Conservation (phyloP, 305 asterid species). For the Fraxinus paxiana region DNA sequence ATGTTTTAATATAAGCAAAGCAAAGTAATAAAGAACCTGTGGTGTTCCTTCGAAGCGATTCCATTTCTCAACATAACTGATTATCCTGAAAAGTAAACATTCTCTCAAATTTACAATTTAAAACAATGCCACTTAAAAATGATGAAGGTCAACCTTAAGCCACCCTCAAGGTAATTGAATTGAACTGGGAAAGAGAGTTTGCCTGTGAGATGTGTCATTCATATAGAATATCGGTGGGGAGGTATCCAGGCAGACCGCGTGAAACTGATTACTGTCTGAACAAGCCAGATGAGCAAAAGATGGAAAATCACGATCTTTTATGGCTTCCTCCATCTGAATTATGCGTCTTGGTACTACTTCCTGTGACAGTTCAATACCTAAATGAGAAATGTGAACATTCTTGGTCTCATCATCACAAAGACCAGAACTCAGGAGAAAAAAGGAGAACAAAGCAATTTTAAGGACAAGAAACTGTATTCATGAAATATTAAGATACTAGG, state of each 20-base stretch:
- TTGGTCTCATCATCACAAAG: neutral
- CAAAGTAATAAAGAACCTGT: slow-evolving; percentile 48
- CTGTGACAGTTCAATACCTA: slow-evolving; percentile 32
- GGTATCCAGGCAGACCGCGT: slow-evolving; percentile 92
- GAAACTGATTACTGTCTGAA: slow-evolving; percentile 93
- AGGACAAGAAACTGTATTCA: neutral
- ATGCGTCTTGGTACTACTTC: slow-evolving; percentile 85
- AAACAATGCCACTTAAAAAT: neutral
- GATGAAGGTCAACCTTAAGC: neutral
- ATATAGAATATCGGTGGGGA: slow-evolving; percentile 92
- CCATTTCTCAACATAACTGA: slow-evolving; percentile 84
- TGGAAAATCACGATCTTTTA: slow-evolving; percentile 67
- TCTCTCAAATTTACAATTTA: slow-evolving; percentile 9
- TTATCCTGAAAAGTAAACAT: slow-evolving; percentile 57
- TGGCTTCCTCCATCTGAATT: slow-evolving; percentile 85
- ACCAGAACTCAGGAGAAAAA: neutral
- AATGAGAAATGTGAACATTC: slow-evolving; percentile 4
- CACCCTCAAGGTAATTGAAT: neutral
- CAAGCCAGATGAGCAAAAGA: slow-evolving; percentile 73
- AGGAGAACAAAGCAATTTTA: neutral
- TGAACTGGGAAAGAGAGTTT: slow-evolving; percentile 20
- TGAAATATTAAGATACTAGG: neutral
- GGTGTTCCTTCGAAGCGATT: slow-evolving; percentile 79
- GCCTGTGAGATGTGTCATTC: slow-evolving; percentile 91
- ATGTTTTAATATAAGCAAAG: slow-evolving; percentile 9